Evolutionary conservation across 305 asterid species (phyloP).

Genomic region (Solanum hybrid): DNA sequence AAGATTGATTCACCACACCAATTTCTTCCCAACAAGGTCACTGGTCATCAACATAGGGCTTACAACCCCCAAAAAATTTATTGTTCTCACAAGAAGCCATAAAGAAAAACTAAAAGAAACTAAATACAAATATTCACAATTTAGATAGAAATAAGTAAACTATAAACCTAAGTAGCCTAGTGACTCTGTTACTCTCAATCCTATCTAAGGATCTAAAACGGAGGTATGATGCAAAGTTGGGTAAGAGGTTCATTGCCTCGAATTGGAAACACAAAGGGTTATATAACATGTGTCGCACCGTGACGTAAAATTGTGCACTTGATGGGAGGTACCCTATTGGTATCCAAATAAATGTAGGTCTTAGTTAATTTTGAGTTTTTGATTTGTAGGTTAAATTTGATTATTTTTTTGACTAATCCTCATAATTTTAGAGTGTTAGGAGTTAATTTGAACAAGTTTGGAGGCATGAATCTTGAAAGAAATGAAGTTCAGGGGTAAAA

Average conservation of each 20-base stretch:
- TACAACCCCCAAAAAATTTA: too few relatives aligned
- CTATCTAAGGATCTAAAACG: not conserved
- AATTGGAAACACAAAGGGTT: not conserved
- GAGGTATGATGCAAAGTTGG: not conserved
- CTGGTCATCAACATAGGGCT: too few relatives aligned
- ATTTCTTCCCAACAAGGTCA: too few relatives aligned
- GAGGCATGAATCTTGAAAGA: not conserved
- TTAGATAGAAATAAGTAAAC: too few relatives aligned
- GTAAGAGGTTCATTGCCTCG: not conserved
- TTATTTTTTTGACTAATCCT: not conserved
- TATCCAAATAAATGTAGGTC: not conserved
- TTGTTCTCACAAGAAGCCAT: too few relatives aligned
- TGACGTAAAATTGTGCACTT: not conserved
- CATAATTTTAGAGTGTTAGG: too few relatives aligned
- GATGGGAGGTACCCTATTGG: not conserved
- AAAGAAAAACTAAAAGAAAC: too few relatives aligned
- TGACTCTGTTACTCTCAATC: not conserved
- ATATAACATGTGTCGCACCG: too few relatives aligned
- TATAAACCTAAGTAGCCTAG: not conserved
- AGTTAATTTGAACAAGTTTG: not conserved
- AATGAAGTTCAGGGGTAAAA: not conserved
- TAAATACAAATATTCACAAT: too few relatives aligned
- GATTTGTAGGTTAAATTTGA: not conserved
- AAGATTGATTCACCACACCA: too few relatives aligned
- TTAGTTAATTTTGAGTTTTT: not conserved